Evolutionary conservation across 2,329 filamentous ascomycete species (phyloP), one percentile per base, ranked within the genome.

Genomic region (Phaeophleospora eucalypticola): DNA sequence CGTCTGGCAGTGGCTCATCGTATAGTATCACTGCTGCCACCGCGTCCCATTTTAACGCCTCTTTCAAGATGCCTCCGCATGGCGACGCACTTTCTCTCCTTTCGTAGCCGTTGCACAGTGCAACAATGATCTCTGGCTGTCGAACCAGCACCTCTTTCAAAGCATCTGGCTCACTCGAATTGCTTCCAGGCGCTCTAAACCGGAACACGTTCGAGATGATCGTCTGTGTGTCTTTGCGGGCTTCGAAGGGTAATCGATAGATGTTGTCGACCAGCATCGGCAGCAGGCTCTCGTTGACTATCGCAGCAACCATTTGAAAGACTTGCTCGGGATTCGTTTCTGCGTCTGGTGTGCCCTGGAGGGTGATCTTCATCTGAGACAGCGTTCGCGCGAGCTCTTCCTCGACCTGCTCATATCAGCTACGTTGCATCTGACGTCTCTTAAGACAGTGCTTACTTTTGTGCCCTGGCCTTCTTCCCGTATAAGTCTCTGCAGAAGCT

Each of bases 131-230:
- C 62, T 94, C 89, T 2, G 89, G 90, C 37, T 89, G 80, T 59
- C 87, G 84, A 62, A 88, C 85, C 54, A 95, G 84, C 49, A 96
- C 86, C 66, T 95, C 94, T 57, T 88, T 86, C 47, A 98, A 77
- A 19, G 93, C 89, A 41, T 90, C 81, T 0, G 89, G 89, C 52
- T 94, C 88, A 56, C 79, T 93, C 87, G 56, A 81, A 2, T 79
- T 80, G 36, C 79, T 80, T 35, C 71, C 70, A 9, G 81, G 75
- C 4, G 86, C 86, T 54, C 87, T 87, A 75, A 93, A 96, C 56
- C 90, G 87, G 66, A 96, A 89, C 58, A 94, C 86, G 67, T 91
- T 93, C 34, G 89, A 95, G 72, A 97, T 93, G 65, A 96, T 93
- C 53, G 93, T 87, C 67, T 96, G 91, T 10, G 88, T 87, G 65